phyloP scores from a whole-genome alignment of 2,329 filamentous ascomycete genomes.

The Nigrospora osmanthi region DNA sequence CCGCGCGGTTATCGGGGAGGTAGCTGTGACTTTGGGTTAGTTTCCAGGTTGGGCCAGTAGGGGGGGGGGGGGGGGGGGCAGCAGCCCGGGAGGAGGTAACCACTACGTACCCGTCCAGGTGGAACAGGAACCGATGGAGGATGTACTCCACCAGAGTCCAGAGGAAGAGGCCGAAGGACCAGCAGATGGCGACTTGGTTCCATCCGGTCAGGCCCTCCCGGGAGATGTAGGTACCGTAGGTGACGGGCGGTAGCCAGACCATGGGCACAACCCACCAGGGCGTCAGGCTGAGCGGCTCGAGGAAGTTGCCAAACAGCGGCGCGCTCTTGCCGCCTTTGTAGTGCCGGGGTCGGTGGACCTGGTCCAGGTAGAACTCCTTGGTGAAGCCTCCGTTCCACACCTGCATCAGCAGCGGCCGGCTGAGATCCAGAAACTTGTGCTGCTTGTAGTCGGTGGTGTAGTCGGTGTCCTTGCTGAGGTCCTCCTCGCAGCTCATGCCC shows the following conservation, averaged over 20 bases:
- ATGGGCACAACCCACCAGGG: slow-evolving; percentile 86
- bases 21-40: slow-evolving; percentile 48
- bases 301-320: slow-evolving; percentile 92
- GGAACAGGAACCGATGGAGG: slow-evolving; percentile 86
- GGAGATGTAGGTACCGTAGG: slow-evolving; percentile 64
- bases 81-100: not conserved
- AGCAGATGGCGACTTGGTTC: slow-evolving; percentile 50
- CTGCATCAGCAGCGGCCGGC: slow-evolving; percentile 75
- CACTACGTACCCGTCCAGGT: slow-evolving; percentile 73
- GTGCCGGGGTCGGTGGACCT: slow-evolving; percentile 90
- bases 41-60: too few relatives aligned
- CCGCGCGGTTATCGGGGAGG: slow-evolving; percentile 86
- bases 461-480: slow-evolving; percentile 83
- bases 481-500: slow-evolving; percentile 83
- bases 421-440: slow-evolving; percentile 91
- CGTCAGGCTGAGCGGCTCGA: slow-evolving; percentile 95
- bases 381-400: slow-evolving; percentile 81
- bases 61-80: not conserved
- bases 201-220: slow-evolving; percentile 48
- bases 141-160: slow-evolving; percentile 91
- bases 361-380: slow-evolving; percentile 95
- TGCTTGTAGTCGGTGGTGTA: slow-evolving; percentile 66
- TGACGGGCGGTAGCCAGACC: slow-evolving; percentile 75
- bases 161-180: slow-evolving; percentile 60
- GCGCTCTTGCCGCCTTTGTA: slow-evolving; percentile 91